Evolutionary conservation across 768 basidiomycete species (phyloP), one percentile per base, ranked within the genome.

Genomic region (Leccinellum albellum): DNA sequence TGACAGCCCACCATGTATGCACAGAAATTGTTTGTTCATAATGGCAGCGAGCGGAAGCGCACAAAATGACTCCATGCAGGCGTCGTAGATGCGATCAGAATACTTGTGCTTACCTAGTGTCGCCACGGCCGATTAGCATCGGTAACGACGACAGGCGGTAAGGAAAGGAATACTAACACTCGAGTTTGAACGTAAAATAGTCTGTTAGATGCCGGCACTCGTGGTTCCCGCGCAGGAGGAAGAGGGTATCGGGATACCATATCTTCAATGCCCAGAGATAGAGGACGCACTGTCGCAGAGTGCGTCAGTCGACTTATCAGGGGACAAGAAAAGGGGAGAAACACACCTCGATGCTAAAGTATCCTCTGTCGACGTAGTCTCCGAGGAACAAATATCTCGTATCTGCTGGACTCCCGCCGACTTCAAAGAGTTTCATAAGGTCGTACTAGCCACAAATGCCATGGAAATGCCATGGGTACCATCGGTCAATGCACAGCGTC

Each of bases 21-120:
- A 99, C 50, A 98, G 78, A 74, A 99, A 99, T 74, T 98, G 97
- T 70, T 98, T 98, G 79, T 99, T 99, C 96, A 98, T 98, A 68
- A 99, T 74, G 31, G 97, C 97, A 1, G 96, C 96, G 9, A 99
- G 82, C 2, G 97, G 97, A 1, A 99, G 82, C 0, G 90, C 82
- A 70, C 95, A 98, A 79, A 99, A 98, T 0, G 92, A 92, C 28
- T 97, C 91, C 94, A 98, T 96, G 81, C 92, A 94, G 26, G 93
- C 94, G 59, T 99, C 94, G 71, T 99, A 99, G 59, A 99, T 83
- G 24, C 86, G 85, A 64, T 98, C 96, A 8, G 93, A 94, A 74
- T 99, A 99, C 77, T 98, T 98, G 79, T 98, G 97, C 75, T 96
- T 96, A 79, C 94, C 94, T 97, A 67, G 54, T 51, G 17, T 46